These are phyloP conservation scores for Chlorophyllum brunneum DNA, from an alignment of 768 basidiomycete genomes.

Conservation along the genomic window DNA sequence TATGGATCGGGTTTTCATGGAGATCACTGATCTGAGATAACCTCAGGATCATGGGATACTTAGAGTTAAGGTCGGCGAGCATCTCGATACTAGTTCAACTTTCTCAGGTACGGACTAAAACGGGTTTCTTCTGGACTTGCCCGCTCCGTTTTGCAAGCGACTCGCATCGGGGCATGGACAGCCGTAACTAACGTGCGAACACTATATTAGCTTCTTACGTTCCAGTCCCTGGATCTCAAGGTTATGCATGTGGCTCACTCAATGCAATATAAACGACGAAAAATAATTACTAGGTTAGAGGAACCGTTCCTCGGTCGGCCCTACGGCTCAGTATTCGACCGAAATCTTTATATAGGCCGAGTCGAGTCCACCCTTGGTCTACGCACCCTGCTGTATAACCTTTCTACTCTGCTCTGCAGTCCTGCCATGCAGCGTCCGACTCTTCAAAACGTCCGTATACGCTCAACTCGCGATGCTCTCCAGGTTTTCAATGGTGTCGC, in stretches of 20 bases:
- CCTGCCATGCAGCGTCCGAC: constrained; percentile 68
- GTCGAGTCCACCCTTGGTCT: constrained; percentile 18
- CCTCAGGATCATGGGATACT: constrained; percentile 22
- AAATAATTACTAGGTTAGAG: constrained; percentile 38
- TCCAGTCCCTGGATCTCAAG: constrained; percentile 35
- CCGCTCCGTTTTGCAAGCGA: constrained; percentile 40
- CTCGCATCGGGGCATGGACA: constrained; percentile 20
- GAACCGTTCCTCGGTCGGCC: constrained; percentile 34
- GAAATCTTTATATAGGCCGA: constrained; percentile 7
- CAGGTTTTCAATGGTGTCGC: constrained; percentile 80
- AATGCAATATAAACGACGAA: constrained; percentile 59
- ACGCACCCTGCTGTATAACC: constrained; percentile 11
- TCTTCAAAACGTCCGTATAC: constrained; percentile 69
- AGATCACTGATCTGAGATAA: constrained; percentile 37
- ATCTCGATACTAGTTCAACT: constrained; percentile 26
- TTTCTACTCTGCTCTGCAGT: constrained; percentile 15
- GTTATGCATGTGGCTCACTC: constrained; percentile 41
- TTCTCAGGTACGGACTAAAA: constrained; percentile 32
- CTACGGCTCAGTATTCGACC: constrained; percentile 21
- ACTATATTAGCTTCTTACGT: constrained; percentile 32
- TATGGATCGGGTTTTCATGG: constrained; percentile 25
- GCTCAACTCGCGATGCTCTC: constrained; percentile 76
- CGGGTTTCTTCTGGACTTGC: constrained; percentile 30
- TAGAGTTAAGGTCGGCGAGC: constrained; percentile 34
- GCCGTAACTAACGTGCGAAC: constrained; percentile 32